These are phyloP conservation scores for Lobosporangium transversale DNA, from an alignment of 192 early-diverging fungal genomes.

Conservation along the genomic window DNA sequence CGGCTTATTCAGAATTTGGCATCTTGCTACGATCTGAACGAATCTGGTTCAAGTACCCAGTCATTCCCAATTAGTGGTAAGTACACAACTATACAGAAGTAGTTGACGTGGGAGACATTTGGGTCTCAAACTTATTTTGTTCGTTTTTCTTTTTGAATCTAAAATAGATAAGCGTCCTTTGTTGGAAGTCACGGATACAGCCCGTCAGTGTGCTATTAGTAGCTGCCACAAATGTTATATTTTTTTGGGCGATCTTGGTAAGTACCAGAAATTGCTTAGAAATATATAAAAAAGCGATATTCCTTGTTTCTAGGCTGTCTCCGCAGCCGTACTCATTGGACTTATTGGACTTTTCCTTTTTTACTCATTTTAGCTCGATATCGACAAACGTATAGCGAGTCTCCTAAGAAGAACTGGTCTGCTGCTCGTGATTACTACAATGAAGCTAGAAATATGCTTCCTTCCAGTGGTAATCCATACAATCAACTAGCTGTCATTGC, in stretches of 20 bases:
- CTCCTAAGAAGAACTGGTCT: constrained; percentile 65
- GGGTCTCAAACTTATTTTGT: not conserved
- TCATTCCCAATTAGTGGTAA: constrained; percentile 44
- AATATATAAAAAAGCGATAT: no score
- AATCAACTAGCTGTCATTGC: constrained; percentile 82
- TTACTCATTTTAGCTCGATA: constrained; percentile 63
- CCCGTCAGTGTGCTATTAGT: constrained; percentile 48
- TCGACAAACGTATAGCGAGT: constrained; percentile 66
- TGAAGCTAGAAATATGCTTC: constrained; percentile 67
- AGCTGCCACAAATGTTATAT: constrained; percentile 67
- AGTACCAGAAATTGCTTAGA: constrained; percentile 7
- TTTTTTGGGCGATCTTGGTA: constrained; percentile 75
- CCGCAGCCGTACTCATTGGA: not conserved
- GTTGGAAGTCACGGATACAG: constrained; percentile 31
- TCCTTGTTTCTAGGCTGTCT: not conserved
- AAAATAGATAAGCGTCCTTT: constrained; percentile 29
- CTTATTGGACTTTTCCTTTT: constrained; percentile 3
- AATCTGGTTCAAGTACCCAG: constrained; percentile 47
- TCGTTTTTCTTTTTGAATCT: not conserved
- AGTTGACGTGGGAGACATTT: no score
- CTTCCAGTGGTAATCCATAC: constrained; percentile 68
- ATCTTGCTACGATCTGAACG: constrained; percentile 53
- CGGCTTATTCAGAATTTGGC: constrained; percentile 57
- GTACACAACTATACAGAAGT: not conserved
- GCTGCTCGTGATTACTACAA: constrained; percentile 70